phyloP scores from a whole-genome alignment of 1,139 yeast species.

The Chernovozyma aurita region DNA sequence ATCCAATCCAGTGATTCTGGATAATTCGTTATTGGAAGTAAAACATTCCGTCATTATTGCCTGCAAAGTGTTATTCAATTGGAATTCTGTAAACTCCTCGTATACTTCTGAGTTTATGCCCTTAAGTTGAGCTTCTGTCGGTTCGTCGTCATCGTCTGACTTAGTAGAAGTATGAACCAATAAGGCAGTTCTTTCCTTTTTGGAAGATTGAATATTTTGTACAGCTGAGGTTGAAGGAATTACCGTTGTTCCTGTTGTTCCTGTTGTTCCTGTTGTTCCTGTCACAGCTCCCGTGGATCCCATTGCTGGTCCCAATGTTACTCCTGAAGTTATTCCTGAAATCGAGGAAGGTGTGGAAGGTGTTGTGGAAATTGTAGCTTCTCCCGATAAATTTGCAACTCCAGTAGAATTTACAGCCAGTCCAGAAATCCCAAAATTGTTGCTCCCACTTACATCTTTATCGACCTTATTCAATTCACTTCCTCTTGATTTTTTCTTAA shows the following conservation, averaged over 20 bases:
- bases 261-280: no score
- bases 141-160: not conserved
- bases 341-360: no score
- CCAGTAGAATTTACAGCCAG: not conserved
- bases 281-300: no score
- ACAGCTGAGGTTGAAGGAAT: not conserved
- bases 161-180: not conserved
- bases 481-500: not conserved
- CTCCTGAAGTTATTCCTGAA: not conserved
- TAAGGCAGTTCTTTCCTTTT: not conserved
- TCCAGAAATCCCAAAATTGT: not conserved
- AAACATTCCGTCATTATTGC: constrained; percentile 36
- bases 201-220: not conserved
- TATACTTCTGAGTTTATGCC: constrained; percentile 39
- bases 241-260: not conserved
- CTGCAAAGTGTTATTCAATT: constrained; percentile 31
- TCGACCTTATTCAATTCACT: not conserved
- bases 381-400: not conserved
- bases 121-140: constrained; percentile 11
- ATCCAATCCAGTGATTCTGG: constrained; percentile 80
- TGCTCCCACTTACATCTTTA: not conserved
- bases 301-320: no score
- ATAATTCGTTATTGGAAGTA: constrained; percentile 56
- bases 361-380: not conserved
- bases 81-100: constrained; percentile 39